Base-by-base conservation (phyloP, 129 eudicot species). In the Tanacetum coccineum region DNA sequence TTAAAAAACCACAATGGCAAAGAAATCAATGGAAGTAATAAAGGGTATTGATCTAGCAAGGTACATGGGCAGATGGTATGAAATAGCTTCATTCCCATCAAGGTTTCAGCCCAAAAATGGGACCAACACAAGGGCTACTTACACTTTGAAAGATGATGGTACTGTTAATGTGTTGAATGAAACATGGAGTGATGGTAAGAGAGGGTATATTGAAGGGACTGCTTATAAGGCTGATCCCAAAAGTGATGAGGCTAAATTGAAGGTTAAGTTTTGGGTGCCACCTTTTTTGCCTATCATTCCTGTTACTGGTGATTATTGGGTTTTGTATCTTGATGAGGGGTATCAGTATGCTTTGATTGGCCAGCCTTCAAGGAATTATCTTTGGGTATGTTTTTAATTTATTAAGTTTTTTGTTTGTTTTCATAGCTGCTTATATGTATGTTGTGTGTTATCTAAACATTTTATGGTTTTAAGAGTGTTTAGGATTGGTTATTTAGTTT, bases 61-160 rank as follows among this genome's bases (percentile, higher is more conserved):
- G 50, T 92, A 88, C 79, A 86, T 85, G 96, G 98, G 98, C 10
- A 68, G 98, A 28, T 92, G 98, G 98, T 92, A 88, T 19, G 98
- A 92, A 69, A 85, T 92, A 11, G 98, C 96, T 20, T 83, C 96
- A 7, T 88, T 88, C 39, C 98, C 95, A 1, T 83, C 96, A 1
- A 26, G 70, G 1, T 79, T 78, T 53, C 98, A 92, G 68, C 96
- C 98, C 21, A 85, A 70, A 49, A 64, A 54, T 4, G 95, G 96
- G 14, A 63, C 18, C 6, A 83, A 88, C 68, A 92, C 98, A 3
- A 74, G 98, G 72, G 96, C 98, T 8, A 88, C 95, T 0, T 92
- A 92, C 86, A 82, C 72, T 4, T 48, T 88, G 50, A 86, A 72
- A 9, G 77, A 66, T 0, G 96, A 82, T 71, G 98, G 91, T 1